Percentiles rank a stretch among this genome's conserved stretches.
phyloP scores from a whole-genome alignment of 2,329 filamentous ascomycete species.

The Hypoxylon sp. region DNA sequence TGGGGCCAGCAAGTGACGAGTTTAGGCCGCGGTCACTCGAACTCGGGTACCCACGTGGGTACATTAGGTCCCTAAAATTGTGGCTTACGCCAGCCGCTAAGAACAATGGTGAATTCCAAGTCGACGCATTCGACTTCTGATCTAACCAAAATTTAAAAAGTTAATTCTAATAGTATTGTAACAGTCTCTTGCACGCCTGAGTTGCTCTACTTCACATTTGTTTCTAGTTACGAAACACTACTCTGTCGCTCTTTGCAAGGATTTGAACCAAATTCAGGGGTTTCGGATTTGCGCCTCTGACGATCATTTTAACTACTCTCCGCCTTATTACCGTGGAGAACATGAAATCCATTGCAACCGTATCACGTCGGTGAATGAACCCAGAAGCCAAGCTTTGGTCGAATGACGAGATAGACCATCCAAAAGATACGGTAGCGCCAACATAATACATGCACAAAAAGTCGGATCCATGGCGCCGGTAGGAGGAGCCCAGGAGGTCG shows the following conservation, averaged over 20 bases:
- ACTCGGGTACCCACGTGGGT: conserved; percentile 19
- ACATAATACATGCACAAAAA: conserved; percentile 53
- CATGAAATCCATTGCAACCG: conserved; percentile 37
- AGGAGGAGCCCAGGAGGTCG: conserved; percentile 64
- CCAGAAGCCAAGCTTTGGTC: conserved; percentile 35
- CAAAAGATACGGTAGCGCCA: conserved; percentile 40
- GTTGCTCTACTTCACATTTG: conserved; percentile 17
- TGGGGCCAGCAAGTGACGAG: conserved; percentile 15
- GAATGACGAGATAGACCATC: conserved; percentile 22
- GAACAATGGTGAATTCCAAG: background rate
- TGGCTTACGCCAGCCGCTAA: conserved; percentile 19
- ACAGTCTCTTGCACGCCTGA: conserved; percentile 2
- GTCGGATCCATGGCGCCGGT: conserved; percentile 52
- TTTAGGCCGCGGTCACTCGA: conserved; percentile 18
- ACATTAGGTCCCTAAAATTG: conserved; percentile 22
- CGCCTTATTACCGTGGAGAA: conserved; percentile 45
- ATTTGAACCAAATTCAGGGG: conserved; percentile 30
- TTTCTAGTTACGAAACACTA: conserved; percentile 15
- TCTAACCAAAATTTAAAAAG: conserved; percentile 11
- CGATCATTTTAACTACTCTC: conserved; percentile 32
- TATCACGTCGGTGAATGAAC: conserved; percentile 33
- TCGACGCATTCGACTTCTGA: background rate
- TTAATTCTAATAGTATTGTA: conserved; percentile 1
- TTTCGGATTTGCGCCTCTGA: conserved; percentile 34
- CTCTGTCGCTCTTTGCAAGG: conserved; percentile 23